Base-by-base conservation (phyloP, 441 rosid species). In the Monsonia emarginata region DNA sequence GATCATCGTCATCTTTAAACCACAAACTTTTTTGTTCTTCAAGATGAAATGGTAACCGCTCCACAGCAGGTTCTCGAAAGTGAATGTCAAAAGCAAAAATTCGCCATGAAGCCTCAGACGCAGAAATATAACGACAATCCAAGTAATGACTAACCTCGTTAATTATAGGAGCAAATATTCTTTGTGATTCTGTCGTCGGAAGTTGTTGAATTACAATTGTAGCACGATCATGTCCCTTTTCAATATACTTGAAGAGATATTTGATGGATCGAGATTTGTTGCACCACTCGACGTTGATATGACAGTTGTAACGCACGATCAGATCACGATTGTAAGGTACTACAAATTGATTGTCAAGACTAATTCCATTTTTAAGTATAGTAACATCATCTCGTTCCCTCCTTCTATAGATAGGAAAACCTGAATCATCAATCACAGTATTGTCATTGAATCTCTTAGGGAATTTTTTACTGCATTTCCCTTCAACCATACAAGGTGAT, bases 231-330 rank as follows among this genome's bases (percentile, higher is more conserved):
- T 25, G 28, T 0, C 75, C 75, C 18, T 70, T 77, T 0, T 3
- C 36, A 10, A 70, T 67, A 21, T 70, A 72, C 5, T 76, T 76
- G 18, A 76, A 73, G 0, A 76, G 18, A 6, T 69, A 76, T 8
- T 69, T 69, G 0, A 77, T 57, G 0, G 54, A 16, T 0, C 32
- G 25, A 6, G 48, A 21, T 6, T 58, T 16, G 2, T 60, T 50
- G 8, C 72, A 73, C 0, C 16, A 0, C 5, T 73, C 67, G 0
- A 76, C 63, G 67, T 70, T 68, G 0, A 71, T 44, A 21, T 77
- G 68, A 1, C 62, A 50, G 4, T 77, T 30, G 6, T 36, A 74
- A 0, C 22, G 24, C 0, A 70, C 10, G 0, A 70, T 0, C 0
- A 77, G 5, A 0, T 67, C 48, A 5, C 7, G 4, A 1, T 74